Base-by-base conservation (phyloP, 2,329 filamentous ascomycete genomes). In the Xylaria polymorpha region DNA sequence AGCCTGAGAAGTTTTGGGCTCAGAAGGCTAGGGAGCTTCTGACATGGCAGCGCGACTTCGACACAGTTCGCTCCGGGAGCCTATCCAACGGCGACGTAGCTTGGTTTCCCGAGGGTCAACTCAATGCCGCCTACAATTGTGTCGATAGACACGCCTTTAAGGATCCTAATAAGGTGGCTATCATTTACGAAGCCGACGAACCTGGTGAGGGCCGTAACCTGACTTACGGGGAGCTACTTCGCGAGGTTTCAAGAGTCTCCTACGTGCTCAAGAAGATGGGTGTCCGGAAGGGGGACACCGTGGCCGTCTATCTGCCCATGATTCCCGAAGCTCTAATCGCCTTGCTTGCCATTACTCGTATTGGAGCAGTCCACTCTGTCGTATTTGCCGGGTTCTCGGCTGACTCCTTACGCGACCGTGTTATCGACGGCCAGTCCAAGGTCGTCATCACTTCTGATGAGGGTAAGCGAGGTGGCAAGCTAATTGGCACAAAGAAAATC, bases 161-260 rank as follows among this genome's bases (percentile, higher is more conserved):
- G 83, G 90, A 97, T 83, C 96, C 96, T 57, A 85, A 98, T 84
- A 94, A 92, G 83, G 90, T 96, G 57, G 96, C 96, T 80, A 97
- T 99, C 83, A 97, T 98, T 84, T 99, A 98, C 85, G 96, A 99
- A 85, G 95, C 94, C 70, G 96, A 99, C 78, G 96, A 99, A 83
- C 89, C 91, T 50, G 86, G 83, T 63, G 92, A 97, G 79, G 94
- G 96, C 78, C 94, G 95, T 74, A 94, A 87, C 74, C 91, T 99
- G 81, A 96, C 93, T 73, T 99, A 98, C 77, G 89, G 92, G 76
- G 94, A 99, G 87, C 91, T 99, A 61, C 88, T 98, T 71, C 91
- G 94, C 72, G 90, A 99, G 81, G 95, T 99, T 61, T 98, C 92
- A 77, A 92, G 89, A 81, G 90, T 94, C 18, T 92, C 96, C 53